A percentile compares a stretch with the other conserved stretches of the same genome.
phyloP scores from a whole-genome alignment of 169 alveolate species.

The Eimeria falciformis region DNA sequence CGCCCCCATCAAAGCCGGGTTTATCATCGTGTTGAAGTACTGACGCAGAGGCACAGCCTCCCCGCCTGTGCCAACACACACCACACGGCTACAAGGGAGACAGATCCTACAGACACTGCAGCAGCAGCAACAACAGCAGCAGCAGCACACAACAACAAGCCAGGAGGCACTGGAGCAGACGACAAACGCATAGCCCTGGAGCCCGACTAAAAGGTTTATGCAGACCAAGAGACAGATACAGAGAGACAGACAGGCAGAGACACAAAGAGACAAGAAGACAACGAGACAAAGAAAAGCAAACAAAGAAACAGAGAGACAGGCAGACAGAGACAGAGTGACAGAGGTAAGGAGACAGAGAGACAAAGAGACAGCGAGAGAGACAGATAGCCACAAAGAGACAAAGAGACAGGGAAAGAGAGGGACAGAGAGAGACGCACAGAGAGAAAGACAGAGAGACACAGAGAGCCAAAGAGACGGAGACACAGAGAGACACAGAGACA shows the following conservation, averaged over 20 bases:
- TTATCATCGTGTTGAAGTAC: neutral
- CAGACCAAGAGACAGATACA: neutral
- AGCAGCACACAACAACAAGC: neutral
- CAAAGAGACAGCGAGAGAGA: too few relatives aligned
- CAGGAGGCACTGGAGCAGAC: neutral
- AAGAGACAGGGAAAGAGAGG: too few relatives aligned
- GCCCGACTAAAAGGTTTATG: neutral
- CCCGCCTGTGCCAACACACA: neutral
- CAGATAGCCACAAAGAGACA: too few relatives aligned
- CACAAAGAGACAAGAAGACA: too few relatives aligned
- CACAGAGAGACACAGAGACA: neutral
- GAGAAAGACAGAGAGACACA: neutral
- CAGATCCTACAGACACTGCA: neutral
- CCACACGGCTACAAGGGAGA: neutral
- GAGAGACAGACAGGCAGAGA: too few relatives aligned
- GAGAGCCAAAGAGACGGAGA: neutral
- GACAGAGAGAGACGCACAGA: too few relatives aligned
- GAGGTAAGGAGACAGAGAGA: too few relatives aligned
- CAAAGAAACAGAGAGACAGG: too few relatives aligned
- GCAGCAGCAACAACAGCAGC: neutral
- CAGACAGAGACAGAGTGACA: too few relatives aligned
- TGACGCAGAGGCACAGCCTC: constrained; percentile 5
- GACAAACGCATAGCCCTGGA: neutral
- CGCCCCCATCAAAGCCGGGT: neutral
- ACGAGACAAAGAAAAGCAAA: neutral